These are phyloP conservation scores for Megacollybia marginata DNA, from an alignment of 768 basidiomycete species.

Conservation along the genomic window DNA sequence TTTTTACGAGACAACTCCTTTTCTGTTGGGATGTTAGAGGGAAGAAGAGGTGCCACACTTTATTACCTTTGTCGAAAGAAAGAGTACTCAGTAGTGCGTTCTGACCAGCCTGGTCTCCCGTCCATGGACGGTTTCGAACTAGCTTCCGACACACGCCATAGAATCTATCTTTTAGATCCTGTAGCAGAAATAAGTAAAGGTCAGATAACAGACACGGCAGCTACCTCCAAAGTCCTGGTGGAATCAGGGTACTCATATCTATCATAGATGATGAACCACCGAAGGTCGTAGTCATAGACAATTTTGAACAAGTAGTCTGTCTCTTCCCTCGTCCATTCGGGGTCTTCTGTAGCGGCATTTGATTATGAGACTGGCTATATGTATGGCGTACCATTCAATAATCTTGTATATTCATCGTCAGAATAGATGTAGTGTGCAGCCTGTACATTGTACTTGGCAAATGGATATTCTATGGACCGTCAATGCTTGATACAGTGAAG, in stretches of 20 bases:
- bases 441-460: slow-evolving; percentile 77
- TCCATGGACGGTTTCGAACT: slow-evolving; percentile 76
- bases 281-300: slow-evolving; percentile 73
- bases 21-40: slow-evolving; percentile 33
- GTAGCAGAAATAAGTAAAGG: not conserved
- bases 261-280: slow-evolving; percentile 88
- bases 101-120: slow-evolving; percentile 72
- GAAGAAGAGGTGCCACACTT: not conserved
- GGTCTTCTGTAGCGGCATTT: slow-evolving; percentile 35
- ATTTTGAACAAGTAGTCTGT: slow-evolving; percentile 87
- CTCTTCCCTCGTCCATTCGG: slow-evolving; percentile 87
- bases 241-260: slow-evolving; percentile 72
- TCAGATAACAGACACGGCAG: not conserved
- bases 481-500: not conserved
- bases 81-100: slow-evolving; percentile 61
- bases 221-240: slow-evolving; percentile 65
- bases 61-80: slow-evolving; percentile 81
- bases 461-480: slow-evolving; percentile 57
- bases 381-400: slow-evolving; percentile 54
- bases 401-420: slow-evolving; percentile 79
- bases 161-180: slow-evolving; percentile 95
- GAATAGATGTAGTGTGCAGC: slow-evolving; percentile 64
- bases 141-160: slow-evolving; percentile 87
- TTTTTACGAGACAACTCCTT: slow-evolving; percentile 84
- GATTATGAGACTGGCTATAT: not conserved